Percentiles rank a stretch among this genome's conserved stretches.
Conservation (phyloP, 1,284 basidiomycete species). For the Boletellus deceptivus region DNA sequence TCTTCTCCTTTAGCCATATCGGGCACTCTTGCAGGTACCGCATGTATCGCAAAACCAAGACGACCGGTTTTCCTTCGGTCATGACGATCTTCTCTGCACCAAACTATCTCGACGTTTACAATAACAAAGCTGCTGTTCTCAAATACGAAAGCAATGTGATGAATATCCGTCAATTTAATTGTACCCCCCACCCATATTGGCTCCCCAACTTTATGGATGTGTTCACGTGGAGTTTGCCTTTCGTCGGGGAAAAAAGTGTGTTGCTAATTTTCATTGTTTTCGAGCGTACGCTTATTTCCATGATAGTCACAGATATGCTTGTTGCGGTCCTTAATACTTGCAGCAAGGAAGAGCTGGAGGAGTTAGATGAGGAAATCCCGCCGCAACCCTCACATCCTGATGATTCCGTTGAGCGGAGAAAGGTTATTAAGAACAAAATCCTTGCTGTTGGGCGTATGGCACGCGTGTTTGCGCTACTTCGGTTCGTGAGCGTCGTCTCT, state of each 20-base stretch:
- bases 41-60: slow-evolving; percentile 97
- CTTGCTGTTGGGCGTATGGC: slow-evolving; percentile 97
- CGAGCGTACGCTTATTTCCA: slow-evolving; percentile 1
- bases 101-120: slow-evolving; percentile 95
- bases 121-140: slow-evolving; percentile 95
- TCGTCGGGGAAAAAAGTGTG: slow-evolving; percentile 93
- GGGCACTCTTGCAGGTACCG: slow-evolving; percentile 60
- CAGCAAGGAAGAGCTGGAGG: slow-evolving; percentile 92
- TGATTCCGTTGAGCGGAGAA: slow-evolving; percentile 72
- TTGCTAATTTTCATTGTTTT: slow-evolving; percentile 9
- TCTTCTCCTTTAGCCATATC: slow-evolving; percentile 3
- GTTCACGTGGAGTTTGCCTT: slow-evolving; percentile 89
- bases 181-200: slow-evolving; percentile 94
- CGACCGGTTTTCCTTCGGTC: slow-evolving; percentile 89
- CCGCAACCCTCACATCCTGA: slow-evolving; percentile 40
- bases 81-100: slow-evolving; percentile 98
- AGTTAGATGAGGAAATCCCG: slow-evolving; percentile 63
- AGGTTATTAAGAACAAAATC: slow-evolving; percentile 97
- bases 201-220: slow-evolving; percentile 94
- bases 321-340: slow-evolving; percentile 93
- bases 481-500: slow-evolving; percentile 50
- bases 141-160: slow-evolving; percentile 97
- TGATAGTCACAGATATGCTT: slow-evolving; percentile 89
- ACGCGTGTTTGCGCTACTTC: slow-evolving; percentile 91
- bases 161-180: slow-evolving; percentile 96